phyloP scores from a whole-genome alignment of 306 rosid species.

The Medicago truncatula region DNA sequence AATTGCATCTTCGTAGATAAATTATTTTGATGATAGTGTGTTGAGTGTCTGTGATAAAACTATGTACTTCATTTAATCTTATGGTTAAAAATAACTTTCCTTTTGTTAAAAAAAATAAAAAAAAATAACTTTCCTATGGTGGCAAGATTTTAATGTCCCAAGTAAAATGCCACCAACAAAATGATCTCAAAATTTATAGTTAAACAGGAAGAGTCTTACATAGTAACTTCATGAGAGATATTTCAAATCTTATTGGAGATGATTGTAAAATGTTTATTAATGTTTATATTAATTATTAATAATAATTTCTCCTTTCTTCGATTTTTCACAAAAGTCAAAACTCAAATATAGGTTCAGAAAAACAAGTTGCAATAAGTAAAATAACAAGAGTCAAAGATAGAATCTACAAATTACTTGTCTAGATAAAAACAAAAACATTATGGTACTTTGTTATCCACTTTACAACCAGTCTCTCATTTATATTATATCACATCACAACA shows the following conservation, averaged over 20 bases:
- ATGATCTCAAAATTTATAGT: background rate
- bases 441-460: constrained; percentile 36
- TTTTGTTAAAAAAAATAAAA: no score
- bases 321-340: constrained; percentile 49
- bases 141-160: no score
- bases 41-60: no score
- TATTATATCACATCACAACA: constrained; percentile 10
- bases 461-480: constrained; percentile 43
- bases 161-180: no score
- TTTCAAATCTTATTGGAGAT: background rate
- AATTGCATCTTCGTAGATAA: no score
- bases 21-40: no score
- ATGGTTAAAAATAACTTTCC: no score
- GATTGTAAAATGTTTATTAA: background rate
- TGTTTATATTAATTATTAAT: no score
- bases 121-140: no score
- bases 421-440: constrained; percentile 37
- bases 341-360: constrained; percentile 37
- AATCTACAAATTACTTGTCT: constrained; percentile 58
- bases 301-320: background rate
- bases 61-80: no score
- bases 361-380: constrained; percentile 8
- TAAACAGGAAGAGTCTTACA: no score
- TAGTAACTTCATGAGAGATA: no score
- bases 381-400: constrained; percentile 43